Evolutionary conservation across 192 early-diverging fungal species (phyloP).

Genomic region (Entomortierella beljakovae): DNA sequence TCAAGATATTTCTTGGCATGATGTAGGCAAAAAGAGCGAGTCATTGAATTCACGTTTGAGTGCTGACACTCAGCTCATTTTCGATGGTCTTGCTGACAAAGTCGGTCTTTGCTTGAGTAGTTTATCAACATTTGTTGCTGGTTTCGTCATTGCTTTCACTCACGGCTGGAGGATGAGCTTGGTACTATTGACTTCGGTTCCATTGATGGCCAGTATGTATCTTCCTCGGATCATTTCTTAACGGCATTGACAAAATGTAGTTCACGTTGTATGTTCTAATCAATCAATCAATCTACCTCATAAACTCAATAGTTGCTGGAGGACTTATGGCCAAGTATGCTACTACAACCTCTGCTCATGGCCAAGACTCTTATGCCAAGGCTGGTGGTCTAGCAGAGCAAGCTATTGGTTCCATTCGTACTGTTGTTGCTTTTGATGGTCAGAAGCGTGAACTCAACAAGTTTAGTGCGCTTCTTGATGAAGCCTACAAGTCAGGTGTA

Average conservation of each 20-base stretch:
- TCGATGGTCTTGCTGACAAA: conserved; percentile 92
- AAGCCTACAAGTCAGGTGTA: conserved; percentile 73
- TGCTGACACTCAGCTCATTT: conserved; percentile 84
- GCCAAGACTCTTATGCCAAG: conserved; percentile 79
- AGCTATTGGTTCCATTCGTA: conserved; percentile 84
- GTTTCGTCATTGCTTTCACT: conserved; percentile 82
- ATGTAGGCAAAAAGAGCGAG: conserved; percentile 75
- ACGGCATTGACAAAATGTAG: not conserved
- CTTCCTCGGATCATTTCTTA: conserved; percentile 32
- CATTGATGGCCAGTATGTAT: conserved; percentile 68
- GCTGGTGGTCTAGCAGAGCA: conserved; percentile 91
- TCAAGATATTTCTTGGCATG: conserved; percentile 92
- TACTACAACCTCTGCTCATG: conserved; percentile 55
- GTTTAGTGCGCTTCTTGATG: conserved; percentile 54
- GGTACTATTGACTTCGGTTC: conserved; percentile 82
- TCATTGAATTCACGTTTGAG: conserved; percentile 90
- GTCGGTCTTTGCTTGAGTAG: conserved; percentile 77
- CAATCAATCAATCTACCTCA: not conserved
- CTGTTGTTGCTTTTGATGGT: conserved; percentile 88
- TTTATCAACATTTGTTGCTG: conserved; percentile 74
- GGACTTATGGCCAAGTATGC: conserved; percentile 70
- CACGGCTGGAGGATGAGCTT: conserved; percentile 86
- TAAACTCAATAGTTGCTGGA: conserved; percentile 43
- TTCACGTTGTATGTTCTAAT: too few species aligned
- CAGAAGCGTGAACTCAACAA: conserved; percentile 75